Conservation (phyloP, 139 green algal genomes). For the Tetratostichococcus sp. region DNA sequence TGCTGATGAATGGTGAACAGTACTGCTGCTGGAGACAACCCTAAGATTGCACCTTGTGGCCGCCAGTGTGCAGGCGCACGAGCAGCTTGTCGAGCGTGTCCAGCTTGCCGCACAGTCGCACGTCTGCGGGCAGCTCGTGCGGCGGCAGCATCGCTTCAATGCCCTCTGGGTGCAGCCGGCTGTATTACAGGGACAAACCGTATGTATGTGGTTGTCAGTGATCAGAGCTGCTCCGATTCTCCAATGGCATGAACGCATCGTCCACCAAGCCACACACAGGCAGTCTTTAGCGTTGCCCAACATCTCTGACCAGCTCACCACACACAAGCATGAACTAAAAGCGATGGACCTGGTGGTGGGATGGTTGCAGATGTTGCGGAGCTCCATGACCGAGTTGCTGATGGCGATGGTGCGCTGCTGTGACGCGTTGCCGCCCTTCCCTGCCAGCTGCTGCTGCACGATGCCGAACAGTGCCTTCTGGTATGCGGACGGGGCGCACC, state of each 20-base stretch:
- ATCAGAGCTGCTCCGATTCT: too few relatives aligned
- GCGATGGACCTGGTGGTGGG: slow-evolving; percentile 51
- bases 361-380: slow-evolving; percentile 82
- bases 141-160: slow-evolving; percentile 31
- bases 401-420: slow-evolving; percentile 22
- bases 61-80: slow-evolving; percentile 37
- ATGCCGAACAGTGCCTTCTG: slow-evolving; percentile 22
- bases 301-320: too few relatives aligned
- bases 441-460: slow-evolving; percentile 1
- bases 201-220: too few relatives aligned
- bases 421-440: background rate
- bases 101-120: slow-evolving; percentile 60
- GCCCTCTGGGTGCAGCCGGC: slow-evolving; percentile 48
- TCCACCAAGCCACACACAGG: too few relatives aligned
- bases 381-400: slow-evolving; percentile 68
- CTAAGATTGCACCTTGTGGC: too few relatives aligned
- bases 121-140: slow-evolving; percentile 31
- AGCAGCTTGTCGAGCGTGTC: slow-evolving; percentile 53
- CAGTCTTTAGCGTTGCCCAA: too few relatives aligned
- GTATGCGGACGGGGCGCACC: slow-evolving; percentile 31
- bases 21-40: too few relatives aligned
- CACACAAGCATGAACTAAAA: too few relatives aligned
- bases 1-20: too few relatives aligned
- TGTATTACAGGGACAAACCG: slow-evolving; percentile 12
- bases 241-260: too few relatives aligned